Percentiles rank a stretch among this genome's conserved stretches.
Evolutionary conservation across 257 asterid species (phyloP).

Genomic region (Jacaranda copaia): DNA sequence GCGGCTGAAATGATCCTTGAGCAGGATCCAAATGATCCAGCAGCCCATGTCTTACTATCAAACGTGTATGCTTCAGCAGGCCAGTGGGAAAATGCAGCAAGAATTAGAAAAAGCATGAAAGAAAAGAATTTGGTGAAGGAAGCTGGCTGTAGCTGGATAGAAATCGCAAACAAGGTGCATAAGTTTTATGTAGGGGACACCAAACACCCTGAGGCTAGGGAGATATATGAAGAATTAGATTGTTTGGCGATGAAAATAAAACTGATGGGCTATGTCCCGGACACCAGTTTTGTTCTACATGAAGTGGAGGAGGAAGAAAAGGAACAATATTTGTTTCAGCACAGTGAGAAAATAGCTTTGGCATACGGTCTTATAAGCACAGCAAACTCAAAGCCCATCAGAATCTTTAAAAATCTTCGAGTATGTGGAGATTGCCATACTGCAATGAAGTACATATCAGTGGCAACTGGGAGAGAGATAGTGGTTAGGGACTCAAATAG

Average conservation of each 20-base stretch:
- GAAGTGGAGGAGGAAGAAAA: slow-evolving; percentile 87
- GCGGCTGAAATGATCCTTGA: slow-evolving; percentile 78
- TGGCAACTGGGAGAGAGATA: slow-evolving; percentile 77
- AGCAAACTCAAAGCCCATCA: slow-evolving; percentile 55
- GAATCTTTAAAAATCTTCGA: slow-evolving; percentile 84
- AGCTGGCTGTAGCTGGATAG: slow-evolving; percentile 97
- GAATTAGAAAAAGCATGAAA: slow-evolving; percentile 73
- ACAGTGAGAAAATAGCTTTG: slow-evolving; percentile 89
- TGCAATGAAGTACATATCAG: slow-evolving; percentile 73
- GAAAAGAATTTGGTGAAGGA: slow-evolving; percentile 77
- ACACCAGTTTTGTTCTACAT: slow-evolving; percentile 75
- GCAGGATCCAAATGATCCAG: slow-evolving; percentile 76
- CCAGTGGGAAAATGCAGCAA: slow-evolving; percentile 69
- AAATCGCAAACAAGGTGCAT: slow-evolving; percentile 72
- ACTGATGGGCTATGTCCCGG: slow-evolving; percentile 77
- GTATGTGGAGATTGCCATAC: slow-evolving; percentile 93
- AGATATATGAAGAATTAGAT: slow-evolving; percentile 67
- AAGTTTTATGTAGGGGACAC: slow-evolving; percentile 88
- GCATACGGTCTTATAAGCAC: slow-evolving; percentile 86
- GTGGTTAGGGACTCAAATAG: slow-evolving; percentile 88
- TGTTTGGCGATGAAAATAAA: slow-evolving; percentile 52
- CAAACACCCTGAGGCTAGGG: slow-evolving; percentile 70
- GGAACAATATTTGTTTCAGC: slow-evolving; percentile 78
- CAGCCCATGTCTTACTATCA: slow-evolving; percentile 78
- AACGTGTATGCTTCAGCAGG: slow-evolving; percentile 79